Base-by-base conservation (phyloP, 805 yeast species). In the Scheffersomyces lignosus region DNA sequence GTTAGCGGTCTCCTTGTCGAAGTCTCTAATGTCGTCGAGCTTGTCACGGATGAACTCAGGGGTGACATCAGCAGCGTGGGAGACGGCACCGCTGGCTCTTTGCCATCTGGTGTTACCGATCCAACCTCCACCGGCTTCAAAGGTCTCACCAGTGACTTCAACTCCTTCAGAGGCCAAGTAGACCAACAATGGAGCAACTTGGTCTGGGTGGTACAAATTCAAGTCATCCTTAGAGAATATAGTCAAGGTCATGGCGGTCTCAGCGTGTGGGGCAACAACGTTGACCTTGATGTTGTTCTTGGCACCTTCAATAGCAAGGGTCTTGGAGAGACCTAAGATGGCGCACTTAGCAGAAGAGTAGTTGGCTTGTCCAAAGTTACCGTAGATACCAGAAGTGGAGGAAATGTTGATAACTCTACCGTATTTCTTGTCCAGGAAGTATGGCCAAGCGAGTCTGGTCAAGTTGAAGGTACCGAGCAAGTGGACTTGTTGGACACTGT, bases 61-160 rank as follows among this genome's bases (percentile, higher is more conserved):
- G 12, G 78, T 67, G 28, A 77, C 68, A 23, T 56, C 60, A 15
- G 63, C 66, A 20, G 24, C 10, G 43, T 74, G 77, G 25, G 78
- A 74, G 12, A 85, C 85, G 30, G 77, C 83, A 49, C 99, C 98
- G 45, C 81, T 80, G 37, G 95, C 83, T 60, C 96, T 80, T 69
- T 91, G 95, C 91, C 93, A 90, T 71, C 97, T 79, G 27, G 96
- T 90, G 63, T 80, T 79, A 54, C 96, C 97, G 51, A 87, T 73
- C 96, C 97, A 91, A 29, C 96, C 98, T 41, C 93, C 96, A 49
- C 98, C 99, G 49, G 81, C 83, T 72, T 91, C 99, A 60, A 82
- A 91, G 44, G 85, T 65, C 60, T 83, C 83, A 39, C 97, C 98
- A 31, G 82, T 78, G 22, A 78, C 77, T 29, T 74, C 72, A 44